phyloP scores from a whole-genome alignment of 345 rosid species.

The Geranium brycei region DNA sequence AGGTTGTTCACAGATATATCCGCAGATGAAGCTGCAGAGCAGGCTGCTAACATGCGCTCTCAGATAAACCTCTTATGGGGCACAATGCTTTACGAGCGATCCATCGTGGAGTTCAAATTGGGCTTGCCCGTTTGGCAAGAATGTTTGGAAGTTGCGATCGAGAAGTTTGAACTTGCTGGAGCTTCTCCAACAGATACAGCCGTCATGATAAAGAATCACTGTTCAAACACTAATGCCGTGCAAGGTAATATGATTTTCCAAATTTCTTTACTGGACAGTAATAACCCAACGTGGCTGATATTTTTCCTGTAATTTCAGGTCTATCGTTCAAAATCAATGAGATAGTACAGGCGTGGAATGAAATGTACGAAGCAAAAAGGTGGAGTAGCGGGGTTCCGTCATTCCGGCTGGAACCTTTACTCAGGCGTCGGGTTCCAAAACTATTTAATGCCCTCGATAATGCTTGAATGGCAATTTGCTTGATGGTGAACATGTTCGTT shows the following conservation, averaged over 20 bases:
- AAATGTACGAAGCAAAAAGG: conserved; percentile 60
- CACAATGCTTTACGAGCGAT: conserved; percentile 75
- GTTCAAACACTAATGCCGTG: conserved; percentile 33
- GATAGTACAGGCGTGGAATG: conserved; percentile 65
- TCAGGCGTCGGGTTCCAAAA: conserved; percentile 43
- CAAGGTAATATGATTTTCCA: conserved; percentile 36
- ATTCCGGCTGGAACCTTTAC: conserved; percentile 55
- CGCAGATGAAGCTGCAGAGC: conserved; percentile 40
- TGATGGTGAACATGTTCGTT: background rate
- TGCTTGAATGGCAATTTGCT: conserved; percentile 14
- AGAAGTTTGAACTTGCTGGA: conserved; percentile 72
- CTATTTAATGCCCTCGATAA: conserved; percentile 40
- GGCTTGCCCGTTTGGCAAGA: conserved; percentile 64
- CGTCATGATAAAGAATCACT: conserved; percentile 49
- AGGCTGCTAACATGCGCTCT: conserved; percentile 31
- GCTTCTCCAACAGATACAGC: conserved; percentile 46
- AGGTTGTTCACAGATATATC: conserved; percentile 32
- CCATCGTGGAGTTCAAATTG: conserved; percentile 68
- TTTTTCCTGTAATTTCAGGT: conserved; percentile 30
- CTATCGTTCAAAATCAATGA: conserved; percentile 53
- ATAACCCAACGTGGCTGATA: conserved; percentile 9
- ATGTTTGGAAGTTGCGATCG: conserved; percentile 57
- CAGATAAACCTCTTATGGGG: conserved; percentile 71
- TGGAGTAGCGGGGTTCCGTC: conserved; percentile 47
- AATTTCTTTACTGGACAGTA: background rate